Base-by-base conservation (phyloP, 108 stramenopile species). In the Schizochytrium sp. region DNA sequence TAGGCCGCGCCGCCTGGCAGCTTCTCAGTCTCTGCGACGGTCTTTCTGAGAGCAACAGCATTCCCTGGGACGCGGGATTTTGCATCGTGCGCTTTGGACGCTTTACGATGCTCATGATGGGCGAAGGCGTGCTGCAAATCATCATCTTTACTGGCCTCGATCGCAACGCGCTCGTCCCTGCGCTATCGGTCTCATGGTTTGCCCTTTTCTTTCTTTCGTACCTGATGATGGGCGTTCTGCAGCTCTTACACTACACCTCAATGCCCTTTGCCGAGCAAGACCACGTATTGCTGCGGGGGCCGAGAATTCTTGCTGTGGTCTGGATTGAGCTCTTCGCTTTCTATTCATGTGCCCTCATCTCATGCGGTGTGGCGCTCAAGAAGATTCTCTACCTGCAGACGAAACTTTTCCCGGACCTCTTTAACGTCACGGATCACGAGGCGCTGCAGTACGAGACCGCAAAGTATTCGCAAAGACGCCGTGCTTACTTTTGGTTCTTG, bases 111-210 rank as follows among this genome's bases (percentile, higher is more conserved):
- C 51, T 83, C 25, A 83, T 83, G 76, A 21, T 83, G 45, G 76
- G 76, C 76, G 76, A 83, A 34, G 76, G 76, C 48, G 76, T 83
- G 19, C 51, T 83, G 45, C 76, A 83, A 28, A 83, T 83, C 23
- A 83, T 83, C n/a, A 83, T 83, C 28, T 83, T 83, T 23, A 53
- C 48, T 21, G 76, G 76, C 12, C 48, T 47, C 51, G 76, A 53
- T 83, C 51, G 48, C 19, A 28, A 53, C 5, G 76, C 19, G 6
- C 34, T 41, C 63, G 63, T 69, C 2, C 63, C 63, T 6, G 41
- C 1, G 41, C 41, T 41, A 8, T 41, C 63, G 25, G 63, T 18
- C 21, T 41, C 25, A 18, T 53, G 45, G 48, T 25, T 83, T 4
- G 76, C 76, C 16, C 51, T 83, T 4, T 83, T 83, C 51, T 53